Evolutionary conservation across 2,329 filamentous ascomycete species (phyloP).

Genomic region (Fusarium scirpi): DNA sequence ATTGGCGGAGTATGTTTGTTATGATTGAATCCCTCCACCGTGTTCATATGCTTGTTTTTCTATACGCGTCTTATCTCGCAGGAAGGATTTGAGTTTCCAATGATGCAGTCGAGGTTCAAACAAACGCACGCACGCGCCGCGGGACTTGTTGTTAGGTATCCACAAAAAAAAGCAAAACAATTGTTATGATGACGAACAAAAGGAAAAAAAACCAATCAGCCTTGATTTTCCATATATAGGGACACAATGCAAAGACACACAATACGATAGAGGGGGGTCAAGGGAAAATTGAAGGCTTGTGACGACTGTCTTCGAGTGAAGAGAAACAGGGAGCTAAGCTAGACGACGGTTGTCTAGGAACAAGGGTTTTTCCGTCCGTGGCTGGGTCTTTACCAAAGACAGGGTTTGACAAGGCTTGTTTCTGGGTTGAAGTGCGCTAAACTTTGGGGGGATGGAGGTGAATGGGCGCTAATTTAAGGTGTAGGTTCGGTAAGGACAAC

Average conservation of each 20-base stretch:
- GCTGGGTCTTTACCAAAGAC: background rate
- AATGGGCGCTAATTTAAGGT: slow-evolving; percentile 10
- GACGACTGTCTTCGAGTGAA: slow-evolving; percentile 17
- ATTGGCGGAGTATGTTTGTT: background rate
- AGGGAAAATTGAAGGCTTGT: slow-evolving; percentile 27
- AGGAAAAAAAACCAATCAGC: background rate
- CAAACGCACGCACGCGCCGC: slow-evolving; percentile 40
- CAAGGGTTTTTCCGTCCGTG: slow-evolving; percentile 43
- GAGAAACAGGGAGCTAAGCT: slow-evolving; percentile 21
- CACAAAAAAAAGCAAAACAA: slow-evolving; percentile 21
- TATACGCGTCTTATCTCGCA: slow-evolving; percentile 28
- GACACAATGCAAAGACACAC: background rate
- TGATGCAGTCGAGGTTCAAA: slow-evolving; percentile 21
- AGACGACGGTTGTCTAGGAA: slow-evolving; percentile 27
- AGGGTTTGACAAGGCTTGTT: slow-evolving; percentile 12
- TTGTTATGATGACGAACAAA: background rate
- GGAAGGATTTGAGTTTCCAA: slow-evolving; percentile 29
- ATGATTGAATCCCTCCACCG: background rate
- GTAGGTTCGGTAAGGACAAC: background rate
- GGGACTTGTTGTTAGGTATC: slow-evolving; percentile 20
- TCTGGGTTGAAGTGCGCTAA: slow-evolving; percentile 19
- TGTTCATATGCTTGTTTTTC: slow-evolving; percentile 21
- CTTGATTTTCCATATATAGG: background rate
- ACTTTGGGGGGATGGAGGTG: slow-evolving; percentile 1
- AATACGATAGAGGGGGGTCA: background rate